Evolutionary conservation across 2,329 filamentous ascomycete genomes (phyloP).

Genomic region (Atkinsonella texensis): DNA sequence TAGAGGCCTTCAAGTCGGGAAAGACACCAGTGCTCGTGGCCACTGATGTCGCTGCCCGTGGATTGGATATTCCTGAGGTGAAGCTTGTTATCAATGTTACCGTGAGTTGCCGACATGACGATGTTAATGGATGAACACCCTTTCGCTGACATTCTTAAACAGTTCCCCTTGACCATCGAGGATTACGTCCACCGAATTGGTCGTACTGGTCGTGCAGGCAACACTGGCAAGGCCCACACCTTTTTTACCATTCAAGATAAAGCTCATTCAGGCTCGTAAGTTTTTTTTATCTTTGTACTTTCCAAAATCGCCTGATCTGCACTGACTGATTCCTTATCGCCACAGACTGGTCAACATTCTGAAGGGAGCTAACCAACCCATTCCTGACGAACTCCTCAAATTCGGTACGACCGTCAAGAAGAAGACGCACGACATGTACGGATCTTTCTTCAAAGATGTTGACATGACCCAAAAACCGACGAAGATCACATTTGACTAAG

Average conservation of each 20-base stretch:
- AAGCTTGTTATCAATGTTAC: conserved; percentile 92
- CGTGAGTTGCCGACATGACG: conserved; percentile 24
- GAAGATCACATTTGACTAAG: conserved; percentile 79
- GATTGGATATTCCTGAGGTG: conserved; percentile 88
- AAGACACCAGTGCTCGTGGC: conserved; percentile 76
- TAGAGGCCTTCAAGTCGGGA: conserved; percentile 86
- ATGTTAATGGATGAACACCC: conserved; percentile 1
- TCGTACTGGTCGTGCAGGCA: conserved; percentile 84
- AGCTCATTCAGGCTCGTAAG: conserved; percentile 74
- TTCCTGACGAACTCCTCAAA: conserved; percentile 84
- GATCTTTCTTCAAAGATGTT: conserved; percentile 88
- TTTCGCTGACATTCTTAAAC: conserved; percentile 11
- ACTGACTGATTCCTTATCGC: neutral
- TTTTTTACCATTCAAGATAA: conserved; percentile 96
- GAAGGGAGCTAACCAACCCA: conserved; percentile 79
- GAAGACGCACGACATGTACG: conserved; percentile 92
- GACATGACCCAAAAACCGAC: conserved; percentile 73
- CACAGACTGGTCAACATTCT: conserved; percentile 81
- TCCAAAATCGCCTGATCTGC: no score
- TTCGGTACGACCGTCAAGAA: conserved; percentile 98
- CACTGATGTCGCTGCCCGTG: conserved; percentile 90
- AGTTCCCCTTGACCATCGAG: conserved; percentile 88
- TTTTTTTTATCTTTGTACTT: conserved; percentile 16
- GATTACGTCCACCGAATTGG: conserved; percentile 98
- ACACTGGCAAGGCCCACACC: conserved; percentile 79